Evolutionary conservation across 179 eudicot genomes (phyloP), one percentile per base, ranked within the genome.

Genomic region (Nepenthes alata): DNA sequence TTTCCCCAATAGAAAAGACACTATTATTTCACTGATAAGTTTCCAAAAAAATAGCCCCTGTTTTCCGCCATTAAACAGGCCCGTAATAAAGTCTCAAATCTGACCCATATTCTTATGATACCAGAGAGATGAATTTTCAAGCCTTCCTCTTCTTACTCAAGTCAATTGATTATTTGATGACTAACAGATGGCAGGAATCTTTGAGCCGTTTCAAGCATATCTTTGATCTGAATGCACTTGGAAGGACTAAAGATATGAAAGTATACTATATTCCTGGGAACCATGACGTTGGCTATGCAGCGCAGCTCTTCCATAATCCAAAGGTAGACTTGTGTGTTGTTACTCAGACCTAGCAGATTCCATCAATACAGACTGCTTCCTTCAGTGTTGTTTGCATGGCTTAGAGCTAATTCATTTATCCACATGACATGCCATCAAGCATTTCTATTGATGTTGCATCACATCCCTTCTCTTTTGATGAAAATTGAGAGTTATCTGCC

Each of bases 231-330:
- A 80, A 81, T 39, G 67, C 57, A 58, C 70, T 69, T 61, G 80
- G 73, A 69, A 72, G 61, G 72, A 74, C 57, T 62, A 66, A 74
- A 60, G 80, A 78, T 51, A 77, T 71, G 61, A 75, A 71, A 73
- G 68, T 83, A 60, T 75, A 81, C 60, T 85, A 84, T 71, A 67
- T 93, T 59, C 71, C 90, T 47, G 98, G 98, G 72, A 93, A 89
- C 78, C 98, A 93, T 72, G 98, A 93, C 65, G 67, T 83, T 62
- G 98, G 96, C 25, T 93, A 93, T 69, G 80, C 88, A 25, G 86
- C 84, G 70, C 61, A 73, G 61, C 73, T 70, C 65, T 64, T 78
- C 59, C 74, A 49, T 38, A 77, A 58, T 69, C 94, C 93, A 16
- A 72, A 83, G 98, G 98, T 93, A 76, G 38, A 39, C 0, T 15